Evolutionary conservation across 768 basidiomycete species (phyloP).

Genomic region (Mycena rosella): DNA sequence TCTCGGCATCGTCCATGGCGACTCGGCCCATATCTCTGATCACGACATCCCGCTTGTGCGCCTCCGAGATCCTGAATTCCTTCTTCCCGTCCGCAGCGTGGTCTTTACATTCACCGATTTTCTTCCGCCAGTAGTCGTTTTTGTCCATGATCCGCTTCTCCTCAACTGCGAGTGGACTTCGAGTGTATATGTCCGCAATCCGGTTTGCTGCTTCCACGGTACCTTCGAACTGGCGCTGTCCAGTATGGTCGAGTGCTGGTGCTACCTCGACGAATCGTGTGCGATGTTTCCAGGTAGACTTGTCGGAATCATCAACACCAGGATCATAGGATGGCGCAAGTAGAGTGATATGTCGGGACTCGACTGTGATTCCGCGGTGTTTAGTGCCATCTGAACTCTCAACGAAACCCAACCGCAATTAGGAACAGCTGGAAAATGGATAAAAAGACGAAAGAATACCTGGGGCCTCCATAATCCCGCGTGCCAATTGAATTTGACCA

Average conservation of each 20-base stretch:
- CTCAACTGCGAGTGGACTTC: constrained; percentile 7
- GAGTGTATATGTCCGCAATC: constrained; percentile 11
- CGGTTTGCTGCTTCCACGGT: neutral
- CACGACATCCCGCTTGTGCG: constrained; percentile 21
- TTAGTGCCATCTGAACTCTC: constrained; percentile 44
- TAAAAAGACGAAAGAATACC: neutral
- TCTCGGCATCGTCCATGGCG: constrained; percentile 6
- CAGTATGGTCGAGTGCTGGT: constrained; percentile 18
- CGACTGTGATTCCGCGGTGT: constrained; percentile 39
- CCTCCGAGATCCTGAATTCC: too few species aligned
- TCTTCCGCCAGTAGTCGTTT: constrained; percentile 27
- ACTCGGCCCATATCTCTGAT: constrained; percentile 10
- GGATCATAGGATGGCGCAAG: constrained; percentile 32
- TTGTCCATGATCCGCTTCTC: constrained; percentile 8
- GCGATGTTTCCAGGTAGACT: constrained; percentile 32
- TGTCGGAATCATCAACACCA: constrained; percentile 34
- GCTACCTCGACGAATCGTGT: constrained; percentile 20
- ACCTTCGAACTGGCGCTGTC: constrained; percentile 15
- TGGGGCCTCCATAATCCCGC: constrained; percentile 18
- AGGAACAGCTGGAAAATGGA: neutral
- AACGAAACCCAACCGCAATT: constrained; percentile 33
- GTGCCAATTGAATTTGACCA: constrained; percentile 32
- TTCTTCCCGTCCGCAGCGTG: constrained; percentile 32
- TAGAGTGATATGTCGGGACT: constrained; percentile 41
- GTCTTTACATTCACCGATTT: constrained; percentile 18